phyloP scores from a whole-genome alignment of 495 filamentous ascomycete genomes.

The Xylaria longipes region DNA sequence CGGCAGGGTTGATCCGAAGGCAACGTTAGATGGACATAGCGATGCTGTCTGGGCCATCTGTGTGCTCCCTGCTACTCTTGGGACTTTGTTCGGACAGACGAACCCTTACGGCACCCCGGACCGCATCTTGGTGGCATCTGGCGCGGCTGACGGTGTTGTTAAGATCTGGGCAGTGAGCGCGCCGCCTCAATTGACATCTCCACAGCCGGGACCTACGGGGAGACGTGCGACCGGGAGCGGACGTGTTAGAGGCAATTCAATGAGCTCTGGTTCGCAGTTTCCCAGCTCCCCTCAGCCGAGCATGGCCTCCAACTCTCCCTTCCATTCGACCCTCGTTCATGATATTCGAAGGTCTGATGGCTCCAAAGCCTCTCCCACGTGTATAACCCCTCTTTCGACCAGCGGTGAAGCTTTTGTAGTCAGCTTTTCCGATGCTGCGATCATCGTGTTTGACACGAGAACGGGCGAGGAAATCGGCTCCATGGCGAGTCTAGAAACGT shows the following conservation, averaged over 20 bases:
- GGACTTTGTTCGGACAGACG: slow-evolving; percentile 74
- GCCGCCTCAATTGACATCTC: slow-evolving; percentile 82
- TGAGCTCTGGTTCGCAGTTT: slow-evolving; percentile 89
- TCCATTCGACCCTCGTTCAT: slow-evolving; percentile 74
- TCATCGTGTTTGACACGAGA: slow-evolving; percentile 89
- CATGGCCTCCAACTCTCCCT: slow-evolving; percentile 67
- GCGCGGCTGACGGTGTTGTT: slow-evolving; percentile 88
- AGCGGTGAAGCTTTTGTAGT: slow-evolving; percentile 94
- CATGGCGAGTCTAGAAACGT: slow-evolving; percentile 93
- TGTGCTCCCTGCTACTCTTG: slow-evolving; percentile 84
- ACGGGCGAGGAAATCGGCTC: slow-evolving; percentile 88
- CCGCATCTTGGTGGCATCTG: slow-evolving; percentile 86
- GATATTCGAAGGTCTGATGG: slow-evolving; percentile 73
- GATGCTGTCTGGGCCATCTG: slow-evolving; percentile 97
- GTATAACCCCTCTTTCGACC: slow-evolving; percentile 83
- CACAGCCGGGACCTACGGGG: slow-evolving; percentile 60
- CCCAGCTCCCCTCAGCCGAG: slow-evolving; percentile 89
- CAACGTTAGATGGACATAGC: slow-evolving; percentile 90
- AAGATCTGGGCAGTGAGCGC: slow-evolving; percentile 94
- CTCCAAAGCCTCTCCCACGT: slow-evolving; percentile 79
- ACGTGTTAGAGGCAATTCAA: slow-evolving; percentile 84
- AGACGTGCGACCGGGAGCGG: slow-evolving; percentile 71
- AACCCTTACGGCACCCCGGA: slow-evolving; percentile 77
- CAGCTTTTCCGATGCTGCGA: slow-evolving; percentile 85
- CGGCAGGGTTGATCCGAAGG: slow-evolving; percentile 92